Conservation (phyloP, 139 green algal species). For the Chlamydomonas applanata region DNA sequence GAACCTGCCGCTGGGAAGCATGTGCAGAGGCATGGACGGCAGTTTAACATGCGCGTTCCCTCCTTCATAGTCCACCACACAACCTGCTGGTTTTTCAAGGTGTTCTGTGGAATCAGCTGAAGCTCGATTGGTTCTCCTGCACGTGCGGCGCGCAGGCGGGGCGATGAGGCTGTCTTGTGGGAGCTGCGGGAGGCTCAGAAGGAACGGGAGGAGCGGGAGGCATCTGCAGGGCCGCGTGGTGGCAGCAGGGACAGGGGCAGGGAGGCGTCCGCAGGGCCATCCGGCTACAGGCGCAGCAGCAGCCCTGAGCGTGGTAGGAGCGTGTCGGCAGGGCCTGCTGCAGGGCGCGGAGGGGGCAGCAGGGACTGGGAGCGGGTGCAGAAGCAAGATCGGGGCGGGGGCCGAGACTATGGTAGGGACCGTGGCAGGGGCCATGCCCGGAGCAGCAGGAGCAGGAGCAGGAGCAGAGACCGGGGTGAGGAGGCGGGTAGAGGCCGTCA, state of each 20-base stretch:
- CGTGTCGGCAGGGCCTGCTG: too few relatives aligned
- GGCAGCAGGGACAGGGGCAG: background rate
- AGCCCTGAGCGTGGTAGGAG: too few relatives aligned
- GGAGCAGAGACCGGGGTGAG: too few relatives aligned
- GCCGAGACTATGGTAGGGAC: background rate
- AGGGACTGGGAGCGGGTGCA: background rate
- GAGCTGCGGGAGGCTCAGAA: slow-evolving; percentile 35
- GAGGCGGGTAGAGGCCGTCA: too few relatives aligned
- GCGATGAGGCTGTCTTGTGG: slow-evolving; percentile 64
- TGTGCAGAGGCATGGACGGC: too few relatives aligned
- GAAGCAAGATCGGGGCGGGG: background rate
- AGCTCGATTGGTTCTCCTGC: background rate
- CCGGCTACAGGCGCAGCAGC: too few relatives aligned
- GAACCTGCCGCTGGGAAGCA: too few relatives aligned
- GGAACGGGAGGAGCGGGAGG: slow-evolving; percentile 32
- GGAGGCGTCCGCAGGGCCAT: too few relatives aligned
- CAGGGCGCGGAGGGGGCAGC: background rate
- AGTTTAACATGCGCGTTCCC: too few relatives aligned
- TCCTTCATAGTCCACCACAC: too few relatives aligned
- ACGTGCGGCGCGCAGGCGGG: slow-evolving; percentile 4
- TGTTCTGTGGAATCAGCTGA: too few relatives aligned
- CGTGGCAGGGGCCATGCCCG: background rate
- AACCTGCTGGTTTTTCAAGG: background rate
- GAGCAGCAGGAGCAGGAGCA: background rate
- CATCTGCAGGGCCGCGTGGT: background rate